Evolutionary conservation across 1,284 basidiomycete genomes (phyloP), one percentile per base, ranked within the genome.

Genomic region (Leccinum pachyderme): DNA sequence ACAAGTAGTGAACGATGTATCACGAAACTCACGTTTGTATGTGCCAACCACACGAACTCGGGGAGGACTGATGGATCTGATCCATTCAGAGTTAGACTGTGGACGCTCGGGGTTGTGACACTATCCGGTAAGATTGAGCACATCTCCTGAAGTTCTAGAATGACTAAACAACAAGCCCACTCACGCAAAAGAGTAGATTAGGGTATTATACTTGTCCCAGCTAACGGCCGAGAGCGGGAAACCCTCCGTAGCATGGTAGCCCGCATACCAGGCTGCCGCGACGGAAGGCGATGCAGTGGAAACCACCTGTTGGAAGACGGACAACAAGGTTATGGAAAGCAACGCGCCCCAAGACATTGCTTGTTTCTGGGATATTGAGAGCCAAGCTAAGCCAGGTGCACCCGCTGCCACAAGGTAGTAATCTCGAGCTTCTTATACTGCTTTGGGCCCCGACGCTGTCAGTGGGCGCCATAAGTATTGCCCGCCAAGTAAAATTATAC

Each of bases 141-240:
- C 9, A 39, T 22, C 7, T 12, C 37, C 3, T 39, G 8, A 5
- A 6, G 18, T 37, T n/a, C 18, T 1, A 43, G 24, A 25, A 27
- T 44, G 43, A n/a, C 37, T 12, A 15, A 24, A 0, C 13, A 25
- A 15, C 0, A 13, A 49, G 11, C 7, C 43, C 4, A 22, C 59
- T 47, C 54, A 55, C 53, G 47, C 52, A 28, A 67, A 81, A 11
- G 78, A 72, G 64, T 79, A 81, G 1, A 73, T 75, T 48, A 80
- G 49, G 45, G 77, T 74, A 12, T 75, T 80, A 59, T 80, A 81
- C 61, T 78, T 80, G 22, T 67, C 62, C 79, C 79, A 81, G 49
- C 67, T 73, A 48, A 81, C 68, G 15, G 68, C 62, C 15, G 46
- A 32, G 18, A 47, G 62, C 3, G 77, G 70, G 56, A 77, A 77